Evolutionary conservation across 129 eudicot genomes (phyloP).

Genomic region (Flaveria trinervia): DNA sequence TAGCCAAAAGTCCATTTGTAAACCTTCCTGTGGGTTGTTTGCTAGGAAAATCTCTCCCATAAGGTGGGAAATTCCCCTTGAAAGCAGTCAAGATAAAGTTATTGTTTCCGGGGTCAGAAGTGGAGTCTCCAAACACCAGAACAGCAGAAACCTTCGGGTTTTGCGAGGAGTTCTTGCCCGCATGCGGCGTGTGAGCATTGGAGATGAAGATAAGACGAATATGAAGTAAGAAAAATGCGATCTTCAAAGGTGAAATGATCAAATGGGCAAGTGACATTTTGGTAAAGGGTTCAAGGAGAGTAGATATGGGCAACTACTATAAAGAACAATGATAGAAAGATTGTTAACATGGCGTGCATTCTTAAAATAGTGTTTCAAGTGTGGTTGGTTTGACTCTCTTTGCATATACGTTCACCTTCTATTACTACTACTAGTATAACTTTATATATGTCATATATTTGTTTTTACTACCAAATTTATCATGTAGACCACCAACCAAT

Average conservation of each 20-base stretch:
- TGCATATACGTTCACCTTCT: background rate
- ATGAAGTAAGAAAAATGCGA: conserved; percentile 15
- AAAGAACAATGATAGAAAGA: conserved; percentile 2
- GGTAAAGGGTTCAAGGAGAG: conserved; percentile 37
- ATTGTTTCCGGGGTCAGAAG: conserved; percentile 78
- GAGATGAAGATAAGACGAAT: conserved; percentile 22
- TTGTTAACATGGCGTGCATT: conserved; percentile 30
- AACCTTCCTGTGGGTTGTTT: conserved; percentile 71
- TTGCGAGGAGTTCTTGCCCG: background rate
- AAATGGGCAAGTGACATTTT: conserved; percentile 2
- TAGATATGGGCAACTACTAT: conserved; percentile 25
- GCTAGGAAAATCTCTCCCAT: conserved; percentile 64
- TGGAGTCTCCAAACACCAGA: conserved; percentile 79
- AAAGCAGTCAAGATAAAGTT: conserved; percentile 44
- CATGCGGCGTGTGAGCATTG: conserved; percentile 26
- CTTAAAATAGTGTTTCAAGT: conserved; percentile 35
- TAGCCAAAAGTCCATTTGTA: conserved; percentile 47
- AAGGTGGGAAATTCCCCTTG: conserved; percentile 68
- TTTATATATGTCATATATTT: background rate
- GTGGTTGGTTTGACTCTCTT: conserved; percentile 40
- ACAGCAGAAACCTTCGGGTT: conserved; percentile 48
- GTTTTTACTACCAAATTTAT: background rate
- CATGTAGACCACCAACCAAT: background rate
- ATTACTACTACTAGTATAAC: background rate
- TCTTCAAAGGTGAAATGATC: conserved; percentile 8